These are phyloP conservation scores for Gaeumannomyces tritici DNA, from an alignment of 2,329 filamentous ascomycete species.

Conservation along the genomic window DNA sequence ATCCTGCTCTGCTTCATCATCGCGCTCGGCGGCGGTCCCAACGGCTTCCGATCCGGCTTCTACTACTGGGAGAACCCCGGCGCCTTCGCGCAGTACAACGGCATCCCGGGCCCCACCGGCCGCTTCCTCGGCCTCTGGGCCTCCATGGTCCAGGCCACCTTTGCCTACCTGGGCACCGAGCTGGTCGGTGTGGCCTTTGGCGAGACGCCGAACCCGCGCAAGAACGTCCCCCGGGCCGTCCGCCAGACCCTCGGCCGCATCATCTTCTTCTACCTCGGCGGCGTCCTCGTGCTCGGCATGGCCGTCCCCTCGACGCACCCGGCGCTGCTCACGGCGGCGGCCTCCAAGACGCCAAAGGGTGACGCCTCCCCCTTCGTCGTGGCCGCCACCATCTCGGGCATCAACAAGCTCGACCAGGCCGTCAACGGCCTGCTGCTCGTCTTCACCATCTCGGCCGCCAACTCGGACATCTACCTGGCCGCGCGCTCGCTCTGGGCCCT, in stretches of 20 bases:
- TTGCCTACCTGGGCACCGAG: slow-evolving; percentile 40
- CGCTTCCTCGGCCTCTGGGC: slow-evolving; percentile 23
- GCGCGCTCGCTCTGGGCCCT: slow-evolving; percentile 29
- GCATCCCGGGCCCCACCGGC: slow-evolving; percentile 31
- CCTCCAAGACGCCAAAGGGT: not conserved
- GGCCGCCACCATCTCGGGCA: slow-evolving; percentile 42
- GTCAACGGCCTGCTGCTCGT: slow-evolving; percentile 53
- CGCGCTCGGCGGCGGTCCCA: slow-evolving; percentile 45
- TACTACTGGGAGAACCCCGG: slow-evolving; percentile 33
- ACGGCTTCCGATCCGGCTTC: slow-evolving; percentile 33
- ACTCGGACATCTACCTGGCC: slow-evolving; percentile 44
- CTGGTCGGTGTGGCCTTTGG: slow-evolving; percentile 61
- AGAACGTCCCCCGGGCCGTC: slow-evolving; percentile 57
- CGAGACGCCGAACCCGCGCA: slow-evolving; percentile 57
- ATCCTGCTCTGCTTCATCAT: slow-evolving; percentile 48
- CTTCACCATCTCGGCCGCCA: slow-evolving; percentile 49
- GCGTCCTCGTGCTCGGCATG: slow-evolving; percentile 57
- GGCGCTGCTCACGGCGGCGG: slow-evolving; percentile 28
- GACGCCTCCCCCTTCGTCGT: slow-evolving; percentile 38
- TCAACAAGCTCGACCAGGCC: slow-evolving; percentile 40
- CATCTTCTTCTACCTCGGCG: slow-evolving; percentile 57
- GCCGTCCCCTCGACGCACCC: slow-evolving; percentile 51
- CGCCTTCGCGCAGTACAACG: slow-evolving; percentile 29
- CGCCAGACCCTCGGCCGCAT: slow-evolving; percentile 62
- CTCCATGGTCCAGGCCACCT: slow-evolving; percentile 26